phyloP scores from a whole-genome alignment of 2,329 filamentous ascomycete genomes.

The Westerdykella aurantiaca region DNA sequence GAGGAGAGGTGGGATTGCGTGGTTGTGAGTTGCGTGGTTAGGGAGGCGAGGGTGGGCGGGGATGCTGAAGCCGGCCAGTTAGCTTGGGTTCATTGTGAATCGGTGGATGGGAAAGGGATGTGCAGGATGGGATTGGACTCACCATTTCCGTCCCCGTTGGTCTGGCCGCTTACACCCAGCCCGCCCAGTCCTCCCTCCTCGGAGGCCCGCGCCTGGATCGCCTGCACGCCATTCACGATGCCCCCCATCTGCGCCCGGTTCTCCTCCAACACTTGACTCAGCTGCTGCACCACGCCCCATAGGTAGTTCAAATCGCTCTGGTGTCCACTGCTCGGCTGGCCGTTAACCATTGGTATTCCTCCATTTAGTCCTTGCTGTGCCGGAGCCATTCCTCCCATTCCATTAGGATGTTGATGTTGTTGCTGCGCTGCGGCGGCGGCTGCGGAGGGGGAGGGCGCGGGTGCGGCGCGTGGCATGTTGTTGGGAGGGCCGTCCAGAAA shows the following conservation, averaged over 20 bases:
- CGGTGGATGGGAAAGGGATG: background rate
- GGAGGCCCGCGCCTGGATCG: conserved; percentile 31
- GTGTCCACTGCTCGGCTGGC: conserved; percentile 35
- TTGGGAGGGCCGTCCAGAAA: conserved; percentile 28
- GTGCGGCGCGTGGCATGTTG: conserved; percentile 28
- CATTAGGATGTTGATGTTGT: conserved; percentile 22
- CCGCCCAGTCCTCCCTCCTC: conserved; percentile 29
- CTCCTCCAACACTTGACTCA: conserved; percentile 36
- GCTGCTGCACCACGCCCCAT: conserved; percentile 38
- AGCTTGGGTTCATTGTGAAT: background rate
- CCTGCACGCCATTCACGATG: conserved; percentile 36
- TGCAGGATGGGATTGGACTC: conserved; percentile 5
- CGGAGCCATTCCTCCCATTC: conserved; percentile 18
- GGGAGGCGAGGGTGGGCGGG: conserved; percentile 9
- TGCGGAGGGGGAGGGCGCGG: conserved; percentile 27
- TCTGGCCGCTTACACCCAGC: conserved; percentile 11
- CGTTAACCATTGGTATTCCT: conserved; percentile 36
- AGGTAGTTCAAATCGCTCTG: conserved; percentile 42
- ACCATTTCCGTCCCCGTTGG: conserved; percentile 35
- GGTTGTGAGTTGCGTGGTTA: conserved; percentile 21
- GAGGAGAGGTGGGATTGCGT: conserved; percentile 23
- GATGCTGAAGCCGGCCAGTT: background rate
- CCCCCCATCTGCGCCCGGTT: conserved; percentile 36
- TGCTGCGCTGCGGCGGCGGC: conserved; percentile 10
- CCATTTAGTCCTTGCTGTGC: conserved; percentile 13